These are phyloP conservation scores for Lichtheimia hyalospora DNA, from an alignment of 371 early-diverging fungal species.

Conservation along the genomic window DNA sequence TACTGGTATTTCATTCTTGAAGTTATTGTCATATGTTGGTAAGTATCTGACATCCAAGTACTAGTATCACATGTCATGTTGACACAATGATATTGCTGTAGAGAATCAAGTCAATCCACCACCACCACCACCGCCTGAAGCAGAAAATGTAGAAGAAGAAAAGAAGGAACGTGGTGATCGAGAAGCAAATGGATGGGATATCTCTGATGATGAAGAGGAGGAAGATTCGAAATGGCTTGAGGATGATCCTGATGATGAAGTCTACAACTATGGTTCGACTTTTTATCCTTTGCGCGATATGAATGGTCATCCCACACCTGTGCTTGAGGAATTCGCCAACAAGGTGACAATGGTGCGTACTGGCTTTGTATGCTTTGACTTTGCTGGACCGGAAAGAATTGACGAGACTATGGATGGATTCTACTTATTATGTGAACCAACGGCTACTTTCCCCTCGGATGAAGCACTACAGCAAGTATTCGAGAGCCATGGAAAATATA, in stretches of 20 bases:
- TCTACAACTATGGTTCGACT: conserved; percentile 41
- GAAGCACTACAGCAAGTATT: conserved; percentile 11
- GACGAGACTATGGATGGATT: background rate
- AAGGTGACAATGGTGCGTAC: conserved; percentile 38
- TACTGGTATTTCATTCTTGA: conserved; percentile 65
- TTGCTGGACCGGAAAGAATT: conserved; percentile 22
- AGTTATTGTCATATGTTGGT: conserved; percentile 31
- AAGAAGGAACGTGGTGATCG: conserved; percentile 8
- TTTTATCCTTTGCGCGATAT: conserved; percentile 22
- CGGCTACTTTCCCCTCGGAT: background rate
- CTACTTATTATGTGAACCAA: conserved; percentile 1
- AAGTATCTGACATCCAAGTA: background rate
- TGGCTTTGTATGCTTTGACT: conserved; percentile 37
- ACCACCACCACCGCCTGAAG: conserved; percentile 8
- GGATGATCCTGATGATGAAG: conserved; percentile 25
- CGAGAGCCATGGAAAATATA: conserved; percentile 21
- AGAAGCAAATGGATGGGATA: conserved; percentile 33
- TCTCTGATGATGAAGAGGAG: conserved; percentile 34
- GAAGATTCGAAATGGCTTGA: conserved; percentile 16
- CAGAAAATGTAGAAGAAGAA: conserved; percentile 15
- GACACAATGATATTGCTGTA: background rate
- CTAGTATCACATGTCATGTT: too few relatives aligned
- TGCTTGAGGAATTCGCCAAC: conserved; percentile 25
- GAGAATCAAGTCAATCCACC: conserved; percentile 5
- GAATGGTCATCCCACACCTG: conserved; percentile 8